Evolutionary conservation across 176 grass and related monocot genomes (phyloP).

Genomic region (Pontederia paniculata): DNA sequence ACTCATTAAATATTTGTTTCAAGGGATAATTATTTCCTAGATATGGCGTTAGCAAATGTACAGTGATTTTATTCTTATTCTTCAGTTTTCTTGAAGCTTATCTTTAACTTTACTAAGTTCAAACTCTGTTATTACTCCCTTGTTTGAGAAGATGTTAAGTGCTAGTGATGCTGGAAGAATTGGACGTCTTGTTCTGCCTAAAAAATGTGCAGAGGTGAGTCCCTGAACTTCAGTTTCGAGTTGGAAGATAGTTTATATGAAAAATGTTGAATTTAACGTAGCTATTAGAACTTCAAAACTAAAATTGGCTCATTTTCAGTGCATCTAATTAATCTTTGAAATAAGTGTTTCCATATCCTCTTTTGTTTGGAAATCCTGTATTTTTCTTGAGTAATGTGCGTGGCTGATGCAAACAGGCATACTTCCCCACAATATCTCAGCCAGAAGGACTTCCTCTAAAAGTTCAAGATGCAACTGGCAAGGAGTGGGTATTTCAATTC

Average conservation of each 20-base stretch:
- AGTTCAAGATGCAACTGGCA: slow-evolving; percentile 90
- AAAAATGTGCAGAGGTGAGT: slow-evolving; percentile 95
- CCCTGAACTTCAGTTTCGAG: neutral
- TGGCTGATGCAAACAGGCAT: slow-evolving; percentile 40
- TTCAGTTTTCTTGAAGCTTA: slow-evolving; percentile 18
- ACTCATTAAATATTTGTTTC: no score
- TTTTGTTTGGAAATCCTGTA: no score
- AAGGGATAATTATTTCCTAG: no score
- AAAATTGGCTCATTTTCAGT: no score
- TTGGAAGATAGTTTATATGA: no score
- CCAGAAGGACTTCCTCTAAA: slow-evolving; percentile 94
- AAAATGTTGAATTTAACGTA: no score
- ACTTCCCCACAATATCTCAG: slow-evolving; percentile 83
- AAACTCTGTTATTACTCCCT: slow-evolving; percentile 75
- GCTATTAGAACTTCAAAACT: no score
- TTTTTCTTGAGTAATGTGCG: neutral
- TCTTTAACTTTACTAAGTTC: slow-evolving; percentile 64
- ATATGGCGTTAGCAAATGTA: neutral
- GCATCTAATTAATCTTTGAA: no score
- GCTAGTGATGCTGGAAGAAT: slow-evolving; percentile 97
- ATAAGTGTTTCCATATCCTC: no score
- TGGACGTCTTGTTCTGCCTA: slow-evolving; percentile 94
- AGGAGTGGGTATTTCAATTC: slow-evolving; percentile 98
- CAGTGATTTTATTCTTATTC: neutral
- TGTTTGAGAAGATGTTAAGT: slow-evolving; percentile 99